phyloP scores from a whole-genome alignment of 2,329 filamentous ascomycete genomes.

The Cryphonectria nitschkei region DNA sequence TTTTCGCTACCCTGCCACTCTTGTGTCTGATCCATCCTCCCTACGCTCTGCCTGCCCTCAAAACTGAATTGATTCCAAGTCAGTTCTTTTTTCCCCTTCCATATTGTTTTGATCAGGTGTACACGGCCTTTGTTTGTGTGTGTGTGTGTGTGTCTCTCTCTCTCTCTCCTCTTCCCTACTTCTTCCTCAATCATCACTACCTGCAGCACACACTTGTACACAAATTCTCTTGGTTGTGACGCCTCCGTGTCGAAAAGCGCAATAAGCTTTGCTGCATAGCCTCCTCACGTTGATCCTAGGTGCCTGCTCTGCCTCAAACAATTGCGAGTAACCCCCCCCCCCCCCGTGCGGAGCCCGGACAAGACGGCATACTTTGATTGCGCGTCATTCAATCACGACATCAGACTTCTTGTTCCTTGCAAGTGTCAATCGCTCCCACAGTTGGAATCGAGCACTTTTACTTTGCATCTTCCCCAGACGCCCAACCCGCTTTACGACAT shows the following conservation, averaged over 20 bases:
- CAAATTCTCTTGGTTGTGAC: neutral
- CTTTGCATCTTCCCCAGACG: neutral
- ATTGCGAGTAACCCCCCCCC: neutral
- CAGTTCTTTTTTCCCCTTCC: neutral
- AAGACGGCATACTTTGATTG: constrained; percentile 15
- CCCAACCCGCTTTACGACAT: neutral
- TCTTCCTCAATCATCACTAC: neutral
- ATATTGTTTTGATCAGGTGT: neutral
- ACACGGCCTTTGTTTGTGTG: neutral
- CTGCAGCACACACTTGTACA: neutral
- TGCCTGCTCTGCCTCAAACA: constrained; percentile 4
- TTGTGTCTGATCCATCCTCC: neutral
- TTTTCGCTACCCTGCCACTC: neutral
- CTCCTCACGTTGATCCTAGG: neutral
- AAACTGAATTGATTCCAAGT: constrained; percentile 1
- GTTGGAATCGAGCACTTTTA: neutral
- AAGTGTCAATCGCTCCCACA: neutral
- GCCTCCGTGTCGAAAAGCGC: neutral
- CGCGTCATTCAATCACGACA: constrained; percentile 17
- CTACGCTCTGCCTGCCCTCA: constrained; percentile 6
- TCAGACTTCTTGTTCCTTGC: constrained; percentile 3
- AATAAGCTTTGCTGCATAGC: neutral
- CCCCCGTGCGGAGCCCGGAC: neutral
- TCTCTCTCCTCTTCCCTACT: neutral
- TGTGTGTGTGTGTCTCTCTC: too few species aligned